Evolutionary conservation across 805 yeast species (phyloP), one percentile per base, ranked within the genome.

Genomic region (Yamadazyma kitorensis): DNA sequence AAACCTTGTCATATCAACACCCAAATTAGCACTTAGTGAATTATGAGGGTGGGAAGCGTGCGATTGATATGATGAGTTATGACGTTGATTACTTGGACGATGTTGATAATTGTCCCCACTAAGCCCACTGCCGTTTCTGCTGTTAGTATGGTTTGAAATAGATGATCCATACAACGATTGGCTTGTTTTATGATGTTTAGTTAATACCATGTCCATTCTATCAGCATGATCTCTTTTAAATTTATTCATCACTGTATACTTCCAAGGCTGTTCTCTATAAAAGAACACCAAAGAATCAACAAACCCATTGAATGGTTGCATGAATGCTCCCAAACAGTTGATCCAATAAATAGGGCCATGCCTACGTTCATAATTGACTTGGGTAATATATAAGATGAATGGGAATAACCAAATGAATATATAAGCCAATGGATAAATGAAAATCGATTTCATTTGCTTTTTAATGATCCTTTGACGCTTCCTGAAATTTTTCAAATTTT

Each of bases 351-450:
- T 66, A 2, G 82, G 76, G 1, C 76, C 74, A 39, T 71, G 65
- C 1, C 40, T 27, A 14, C 69, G 53, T 37, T 74, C 78, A 45
- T 70, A 62, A 24, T 66, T 62, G 45, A 72, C 64, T 48, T 74
- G 78, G 7, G 86, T 68, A 36, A 78, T 67, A 48, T 82, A 84
- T 22, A 76, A 66, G 4, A 81, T 72, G 40, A 86, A 74, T 2
- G 96, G 96, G 44, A 84, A 80, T 14, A 82, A 51, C 97, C 97
- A 88, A 29, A 87, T 58, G 17, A 83, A 67, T 38, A 86, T 68
- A 56, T 86, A 88, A 2, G 95, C 82, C 26, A 82, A 61, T 3
- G 97, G 97, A 53, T 88, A 88, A 29, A 88, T 69, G 57, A 88
- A 86, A 30, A 88, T 81, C 20, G 82, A 70, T 48, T 79, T 79